A percentile compares a stretch with the other conserved stretches of the same genome.
These are phyloP conservation scores for Quercus phellos DNA, from an alignment of 331 rosid genomes.

Conservation along the genomic window DNA sequence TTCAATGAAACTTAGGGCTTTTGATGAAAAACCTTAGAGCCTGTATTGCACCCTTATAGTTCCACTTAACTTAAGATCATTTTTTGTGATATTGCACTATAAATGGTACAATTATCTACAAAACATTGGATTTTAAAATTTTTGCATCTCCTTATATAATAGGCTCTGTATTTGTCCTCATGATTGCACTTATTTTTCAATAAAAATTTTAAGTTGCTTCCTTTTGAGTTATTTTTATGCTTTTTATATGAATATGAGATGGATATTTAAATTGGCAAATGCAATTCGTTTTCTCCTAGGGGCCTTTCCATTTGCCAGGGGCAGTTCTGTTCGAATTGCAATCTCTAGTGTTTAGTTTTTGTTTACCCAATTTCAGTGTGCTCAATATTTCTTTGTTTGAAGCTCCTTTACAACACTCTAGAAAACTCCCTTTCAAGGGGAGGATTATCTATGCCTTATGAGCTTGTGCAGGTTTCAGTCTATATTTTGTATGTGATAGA, in stretches of 20 bases:
- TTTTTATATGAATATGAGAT: background rate
- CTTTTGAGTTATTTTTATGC: background rate
- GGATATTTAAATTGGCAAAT: background rate
- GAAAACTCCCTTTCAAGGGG: too few species aligned
- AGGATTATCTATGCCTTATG: background rate
- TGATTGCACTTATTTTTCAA: background rate
- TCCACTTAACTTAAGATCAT: background rate
- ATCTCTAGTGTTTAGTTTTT: conserved; percentile 1
- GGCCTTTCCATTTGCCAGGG: conserved; percentile 5
- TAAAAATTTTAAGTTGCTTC: background rate
- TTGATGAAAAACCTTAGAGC: background rate
- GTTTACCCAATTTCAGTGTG: background rate
- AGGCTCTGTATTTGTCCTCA: background rate
- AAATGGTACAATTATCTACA: background rate
- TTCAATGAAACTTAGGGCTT: background rate
- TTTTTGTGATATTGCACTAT: background rate
- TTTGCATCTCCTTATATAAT: background rate
- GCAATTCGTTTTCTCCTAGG: background rate
- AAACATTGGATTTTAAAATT: background rate
- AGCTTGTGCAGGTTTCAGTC: background rate
- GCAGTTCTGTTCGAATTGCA: background rate
- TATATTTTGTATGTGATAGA: background rate
- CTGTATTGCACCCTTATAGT: background rate
- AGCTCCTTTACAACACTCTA: background rate
- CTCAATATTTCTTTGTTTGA: background rate